phyloP scores from a whole-genome alignment of 2,329 filamentous ascomycete genomes.

The Cucurbitaria berberidis region DNA sequence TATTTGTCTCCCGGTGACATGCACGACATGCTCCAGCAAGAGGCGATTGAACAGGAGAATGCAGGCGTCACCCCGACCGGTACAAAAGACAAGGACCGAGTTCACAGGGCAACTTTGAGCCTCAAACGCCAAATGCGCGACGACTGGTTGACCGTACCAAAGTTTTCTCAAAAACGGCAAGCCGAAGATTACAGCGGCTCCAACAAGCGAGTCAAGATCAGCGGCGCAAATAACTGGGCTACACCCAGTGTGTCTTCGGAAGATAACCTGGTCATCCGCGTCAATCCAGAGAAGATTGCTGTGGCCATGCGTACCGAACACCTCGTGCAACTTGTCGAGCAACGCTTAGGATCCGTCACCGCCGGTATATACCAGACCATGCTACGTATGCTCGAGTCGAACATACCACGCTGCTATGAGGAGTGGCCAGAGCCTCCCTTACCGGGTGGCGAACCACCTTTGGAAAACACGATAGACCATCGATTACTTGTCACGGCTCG shows the following conservation, averaged over 20 bases:
- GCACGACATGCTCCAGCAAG: conserved; percentile 65
- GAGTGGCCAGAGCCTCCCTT: conserved; percentile 50
- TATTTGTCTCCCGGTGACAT: conserved; percentile 64
- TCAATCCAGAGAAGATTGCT: conserved; percentile 85
- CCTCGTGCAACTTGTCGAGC: conserved; percentile 74
- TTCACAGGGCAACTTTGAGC: conserved; percentile 62
- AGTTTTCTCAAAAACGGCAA: conserved; percentile 28
- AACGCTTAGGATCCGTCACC: conserved; percentile 74
- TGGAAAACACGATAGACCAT: conserved; percentile 41
- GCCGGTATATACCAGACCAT: conserved; percentile 78
- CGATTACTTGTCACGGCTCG: conserved; percentile 48
- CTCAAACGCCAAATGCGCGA: conserved; percentile 61
- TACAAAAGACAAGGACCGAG: conserved; percentile 69
- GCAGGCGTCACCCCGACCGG: conserved; percentile 61
- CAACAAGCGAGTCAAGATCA: conserved; percentile 42
- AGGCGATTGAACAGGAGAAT: conserved; percentile 63
- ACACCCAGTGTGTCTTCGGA: conserved; percentile 46
- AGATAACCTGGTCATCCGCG: conserved; percentile 73
- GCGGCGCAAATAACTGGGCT: conserved; percentile 27
- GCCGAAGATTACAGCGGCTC: conserved; percentile 26
- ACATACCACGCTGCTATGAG: conserved; percentile 70
- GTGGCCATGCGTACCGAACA: conserved; percentile 82
- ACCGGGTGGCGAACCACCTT: conserved; percentile 27
- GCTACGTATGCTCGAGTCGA: conserved; percentile 72
- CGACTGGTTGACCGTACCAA: conserved; percentile 43